Percentiles rank a stretch among this genome's conserved stretches.
These are phyloP conservation scores for Nakazawaea sp. DNA, from an alignment of 805 yeast genomes.

Conservation along the genomic window DNA sequence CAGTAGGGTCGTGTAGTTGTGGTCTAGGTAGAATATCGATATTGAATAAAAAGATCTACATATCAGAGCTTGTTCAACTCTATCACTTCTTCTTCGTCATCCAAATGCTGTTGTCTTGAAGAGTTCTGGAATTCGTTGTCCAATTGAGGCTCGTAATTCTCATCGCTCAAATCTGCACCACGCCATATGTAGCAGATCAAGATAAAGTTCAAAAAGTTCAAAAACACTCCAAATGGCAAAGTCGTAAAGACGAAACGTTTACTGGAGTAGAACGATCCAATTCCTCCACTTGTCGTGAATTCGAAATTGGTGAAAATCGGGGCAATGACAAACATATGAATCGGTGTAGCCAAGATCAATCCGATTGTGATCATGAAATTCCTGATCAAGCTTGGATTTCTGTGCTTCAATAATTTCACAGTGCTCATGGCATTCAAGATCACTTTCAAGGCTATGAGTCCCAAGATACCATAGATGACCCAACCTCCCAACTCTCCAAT, in stretches of 20 bases:
- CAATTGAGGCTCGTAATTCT: background rate
- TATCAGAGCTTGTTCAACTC: slow-evolving; percentile 5
- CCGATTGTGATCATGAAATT: slow-evolving; percentile 2
- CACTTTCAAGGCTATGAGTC: slow-evolving; percentile 10
- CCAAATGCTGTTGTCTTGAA: too few relatives aligned
- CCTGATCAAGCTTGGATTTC: slow-evolving; percentile 8
- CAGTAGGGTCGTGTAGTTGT: too few relatives aligned
- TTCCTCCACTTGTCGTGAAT: background rate
- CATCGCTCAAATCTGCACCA: slow-evolving; percentile 2
- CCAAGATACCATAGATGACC: slow-evolving; percentile 15
- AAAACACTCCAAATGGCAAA: slow-evolving; percentile 4
- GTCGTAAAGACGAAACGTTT: slow-evolving; percentile 4
- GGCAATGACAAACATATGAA: slow-evolving; percentile 6
- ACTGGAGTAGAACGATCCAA: slow-evolving; percentile 2
- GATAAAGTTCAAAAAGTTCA: slow-evolving; percentile 2
- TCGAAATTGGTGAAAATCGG: slow-evolving; percentile 5
- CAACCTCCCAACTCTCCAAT: slow-evolving; percentile 19
- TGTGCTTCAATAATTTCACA: slow-evolving; percentile 12
- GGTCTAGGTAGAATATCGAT: too few relatives aligned
- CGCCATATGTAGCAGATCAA: slow-evolving; percentile 8
- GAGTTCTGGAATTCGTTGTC: too few relatives aligned
- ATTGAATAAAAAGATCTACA: too few relatives aligned
- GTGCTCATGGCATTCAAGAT: slow-evolving; percentile 15
- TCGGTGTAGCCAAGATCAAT: slow-evolving; percentile 4
- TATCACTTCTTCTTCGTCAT: slow-evolving; percentile 7